phyloP scores from a whole-genome alignment of 495 filamentous ascomycete genomes.

The Penicillium salamii region DNA sequence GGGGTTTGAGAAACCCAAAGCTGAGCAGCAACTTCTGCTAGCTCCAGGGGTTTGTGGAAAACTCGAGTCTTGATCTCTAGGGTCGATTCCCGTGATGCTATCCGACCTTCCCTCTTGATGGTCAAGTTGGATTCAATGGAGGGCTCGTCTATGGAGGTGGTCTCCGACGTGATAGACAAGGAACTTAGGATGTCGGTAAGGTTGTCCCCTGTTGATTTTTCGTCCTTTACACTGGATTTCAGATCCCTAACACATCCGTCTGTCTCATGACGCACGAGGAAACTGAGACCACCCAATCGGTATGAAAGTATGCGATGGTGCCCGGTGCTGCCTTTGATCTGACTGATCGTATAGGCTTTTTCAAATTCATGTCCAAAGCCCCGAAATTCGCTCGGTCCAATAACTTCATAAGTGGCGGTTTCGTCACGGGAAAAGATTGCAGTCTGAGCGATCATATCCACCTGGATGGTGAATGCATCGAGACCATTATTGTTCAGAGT shows the following conservation, averaged over 20 bases:
- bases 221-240: background rate
- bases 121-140: conserved; percentile 25
- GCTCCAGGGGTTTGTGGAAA: conserved; percentile 27
- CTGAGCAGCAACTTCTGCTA: conserved; percentile 40
- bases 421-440: conserved; percentile 42
- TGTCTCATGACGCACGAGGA: conserved; percentile 47
- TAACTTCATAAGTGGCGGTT: conserved; percentile 20
- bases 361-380: conserved; percentile 50
- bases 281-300: conserved; percentile 37
- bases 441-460: conserved; percentile 41
- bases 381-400: conserved; percentile 33
- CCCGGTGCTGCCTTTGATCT: conserved; percentile 38
- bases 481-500: background rate
- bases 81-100: conserved; percentile 31
- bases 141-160: background rate
- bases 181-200: conserved; percentile 24
- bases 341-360: conserved; percentile 43
- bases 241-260: conserved; percentile 38
- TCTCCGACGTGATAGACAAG: conserved; percentile 21
- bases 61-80: conserved; percentile 53
- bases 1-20: conserved; percentile 52
- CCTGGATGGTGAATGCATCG: conserved; percentile 34
- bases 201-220: conserved; percentile 11
- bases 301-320: conserved; percentile 46
- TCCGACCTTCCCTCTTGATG: conserved; percentile 32